These are phyloP conservation scores for Balansia obtecta DNA, from an alignment of 2,329 filamentous ascomycete genomes.

Conservation along the genomic window DNA sequence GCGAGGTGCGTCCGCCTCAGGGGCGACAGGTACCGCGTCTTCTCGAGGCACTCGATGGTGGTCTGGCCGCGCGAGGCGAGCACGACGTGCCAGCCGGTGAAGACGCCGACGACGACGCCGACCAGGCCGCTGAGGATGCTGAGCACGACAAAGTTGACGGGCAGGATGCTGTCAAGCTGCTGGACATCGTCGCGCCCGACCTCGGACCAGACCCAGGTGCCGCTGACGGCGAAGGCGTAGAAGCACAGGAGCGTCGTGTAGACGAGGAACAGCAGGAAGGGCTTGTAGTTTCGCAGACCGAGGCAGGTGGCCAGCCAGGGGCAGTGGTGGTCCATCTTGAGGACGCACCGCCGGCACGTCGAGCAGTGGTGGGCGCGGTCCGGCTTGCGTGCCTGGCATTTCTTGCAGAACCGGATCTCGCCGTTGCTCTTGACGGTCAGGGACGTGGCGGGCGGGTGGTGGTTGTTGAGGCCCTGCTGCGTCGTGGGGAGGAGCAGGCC, in stretches of 20 bases:
- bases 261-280: slow-evolving; percentile 82
- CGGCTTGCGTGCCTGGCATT: slow-evolving; percentile 88
- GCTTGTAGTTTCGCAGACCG: slow-evolving; percentile 87
- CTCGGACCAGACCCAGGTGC: slow-evolving; percentile 75
- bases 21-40: slow-evolving; percentile 83
- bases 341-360: slow-evolving; percentile 81
- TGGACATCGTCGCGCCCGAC: slow-evolving; percentile 56
- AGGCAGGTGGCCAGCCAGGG: slow-evolving; percentile 96
- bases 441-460: slow-evolving; percentile 48
- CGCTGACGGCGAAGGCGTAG: slow-evolving; percentile 65
- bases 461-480: too few relatives aligned
- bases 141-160: slow-evolving; percentile 83
- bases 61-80: slow-evolving; percentile 71
- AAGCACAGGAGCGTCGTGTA: slow-evolving; percentile 84
- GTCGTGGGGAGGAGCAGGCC: slow-evolving; percentile 66
- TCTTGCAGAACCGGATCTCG: slow-evolving; percentile 85
- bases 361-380: slow-evolving; percentile 96
- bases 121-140: slow-evolving; percentile 84
- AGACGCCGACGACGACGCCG: slow-evolving; percentile 74
- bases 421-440: slow-evolving; percentile 91
- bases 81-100: slow-evolving; percentile 84
- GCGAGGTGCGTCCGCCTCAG: slow-evolving; percentile 58
- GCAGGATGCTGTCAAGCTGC: slow-evolving; percentile 65
- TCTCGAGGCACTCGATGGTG: slow-evolving; percentile 92
- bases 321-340: slow-evolving; percentile 99